Evolutionary conservation across 805 yeast genomes (phyloP).

Genomic region (Wickerhamiella cacticola): DNA sequence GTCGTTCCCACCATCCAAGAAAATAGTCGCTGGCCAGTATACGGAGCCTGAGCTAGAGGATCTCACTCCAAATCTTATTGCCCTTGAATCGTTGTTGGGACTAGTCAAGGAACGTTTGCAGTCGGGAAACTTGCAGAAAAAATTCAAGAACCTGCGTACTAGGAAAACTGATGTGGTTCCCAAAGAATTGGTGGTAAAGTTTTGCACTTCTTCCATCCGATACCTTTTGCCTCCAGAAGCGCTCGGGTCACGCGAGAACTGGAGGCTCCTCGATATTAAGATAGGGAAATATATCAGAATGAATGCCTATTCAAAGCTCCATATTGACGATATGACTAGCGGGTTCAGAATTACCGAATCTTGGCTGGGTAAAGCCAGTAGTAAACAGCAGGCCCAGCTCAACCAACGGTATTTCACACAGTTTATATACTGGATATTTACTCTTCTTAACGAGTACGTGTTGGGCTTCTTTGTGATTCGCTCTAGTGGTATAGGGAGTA

Average conservation of each 20-base stretch:
- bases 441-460: background rate
- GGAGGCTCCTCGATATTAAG: background rate
- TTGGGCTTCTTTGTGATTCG: background rate
- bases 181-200: background rate
- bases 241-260: conserved; percentile 1
- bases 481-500: background rate
- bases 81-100: background rate
- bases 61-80: background rate
- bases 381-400: background rate
- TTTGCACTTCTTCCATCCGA: background rate
- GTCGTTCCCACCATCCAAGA: background rate
- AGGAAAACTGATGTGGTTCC: background rate
- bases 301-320: background rate
- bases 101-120: background rate
- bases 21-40: background rate
- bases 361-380: conserved; percentile 2
- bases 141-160: background rate
- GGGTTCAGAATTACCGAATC: conserved; percentile 1
- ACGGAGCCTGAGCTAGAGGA: background rate
- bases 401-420: background rate
- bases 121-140: background rate
- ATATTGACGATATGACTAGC: background rate
- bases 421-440: conserved; percentile 5
- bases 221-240: background rate
- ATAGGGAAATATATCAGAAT: background rate